Evolutionary conservation across 768 basidiomycete genomes (phyloP), one percentile per base, ranked within the genome.

Genomic region (Tricholoma sp.): DNA sequence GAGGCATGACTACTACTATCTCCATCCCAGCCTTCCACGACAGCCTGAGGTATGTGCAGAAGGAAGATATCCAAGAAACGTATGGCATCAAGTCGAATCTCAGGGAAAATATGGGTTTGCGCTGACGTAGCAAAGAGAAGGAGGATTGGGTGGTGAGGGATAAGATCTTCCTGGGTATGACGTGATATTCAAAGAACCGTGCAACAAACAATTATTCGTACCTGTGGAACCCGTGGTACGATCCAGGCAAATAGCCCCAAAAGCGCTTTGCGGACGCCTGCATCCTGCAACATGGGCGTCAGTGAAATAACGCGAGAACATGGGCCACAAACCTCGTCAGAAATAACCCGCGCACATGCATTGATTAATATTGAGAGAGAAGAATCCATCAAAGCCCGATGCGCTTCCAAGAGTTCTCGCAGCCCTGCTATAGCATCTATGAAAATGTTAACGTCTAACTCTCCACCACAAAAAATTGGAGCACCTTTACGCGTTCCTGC

Each of bases 21-120:
- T 56, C 77, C 74, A 46, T 79, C 78, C 89, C 91, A 95, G 7
- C 86, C 85, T 52, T 75, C 74, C 3, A 86, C 80, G 4, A 94
- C 83, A 7, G 78, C 72, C 41, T 78, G 76, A 9, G 94, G 93
- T 4, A 89, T 82, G 57, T 76, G 65, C 35, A 87, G 83, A 3
- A 97, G 77, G 39, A 93, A 78, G 21, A 95, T 67, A 63, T 89
- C 81, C 43, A 98, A 71, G 62, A 93, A 83, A 11, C 86, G 84
- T 54, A 96, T 78, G 3, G 93, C 91, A 66, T 98, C 95, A 37
- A 98, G 80, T 14, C 94, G 83, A 58, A 98, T 93, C 69, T 96
- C 93, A 19, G 94, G 94, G 69, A 94, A 97, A 49, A 98, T 96
- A 64, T 95, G 90, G 0, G 92, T 94, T 69, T 95, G 88, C 0